Base-by-base conservation (phyloP, 2,329 filamentous ascomycete species). In the Cercospora janseana region DNA sequence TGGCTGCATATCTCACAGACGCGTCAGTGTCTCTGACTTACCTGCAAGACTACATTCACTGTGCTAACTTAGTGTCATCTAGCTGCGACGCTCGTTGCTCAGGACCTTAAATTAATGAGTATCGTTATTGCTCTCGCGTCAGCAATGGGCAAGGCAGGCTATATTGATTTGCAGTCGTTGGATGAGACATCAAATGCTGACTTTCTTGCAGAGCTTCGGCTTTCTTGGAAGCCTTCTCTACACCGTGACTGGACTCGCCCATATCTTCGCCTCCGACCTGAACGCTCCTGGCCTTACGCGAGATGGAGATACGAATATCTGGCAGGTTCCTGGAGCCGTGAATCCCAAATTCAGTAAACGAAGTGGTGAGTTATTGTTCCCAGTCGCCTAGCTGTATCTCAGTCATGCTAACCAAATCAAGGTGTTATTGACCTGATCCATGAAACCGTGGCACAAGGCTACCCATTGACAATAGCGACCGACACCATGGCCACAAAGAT, bases 401-500 rank as follows among this genome's bases (percentile, higher is more conserved):
- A 46, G 26, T 49, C 56, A 46, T 12, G 28, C 43, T 42, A 24
- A 81, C 81, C 62, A 71, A 71, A 35, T 79, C n/a, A n/a, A 84
- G 58, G 75, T 85, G 5, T 81, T 81, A 16, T 47, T 3, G 78
- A 83, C 48, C 77, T 81, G 43, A 69, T 85, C 46, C 60, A 79
- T 54, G 63, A 75, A 3, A 71, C 71, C 51, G 73, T 75, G 59
- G 50, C 60, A 2, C 70, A 79, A 53, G 78, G 79, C 16, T 73
- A 71, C 35, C 75, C 76, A 60, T 74, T 84, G 0, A 78, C 80
- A 44, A 70, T 83, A 32, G 71, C 74, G 37, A 70, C 75, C 3
- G 85, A 85, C 67, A 80, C 76, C 31, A 69, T 86, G 37, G 86
- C 80, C 55, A 82, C 84, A 46, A 83, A 82, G 64, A 68, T 88